Base-by-base conservation (phyloP, 306 rosid genomes). In the Malus fusca region DNA sequence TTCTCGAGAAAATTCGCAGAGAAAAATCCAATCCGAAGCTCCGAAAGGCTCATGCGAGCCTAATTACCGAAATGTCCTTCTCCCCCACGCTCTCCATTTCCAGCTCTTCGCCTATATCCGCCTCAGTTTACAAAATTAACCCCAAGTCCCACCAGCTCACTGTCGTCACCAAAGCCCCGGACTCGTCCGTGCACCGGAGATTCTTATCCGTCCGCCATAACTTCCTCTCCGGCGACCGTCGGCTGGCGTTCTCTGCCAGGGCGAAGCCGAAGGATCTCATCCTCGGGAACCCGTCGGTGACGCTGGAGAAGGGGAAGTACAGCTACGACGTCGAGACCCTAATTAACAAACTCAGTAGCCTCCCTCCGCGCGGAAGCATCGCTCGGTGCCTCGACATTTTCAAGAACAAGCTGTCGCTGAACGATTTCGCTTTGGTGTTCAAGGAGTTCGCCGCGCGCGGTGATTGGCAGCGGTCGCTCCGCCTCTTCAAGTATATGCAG, bases 361-460 rank as follows among this genome's bases (percentile, higher is more conserved):
- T 95, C 5, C 96, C 99, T 30, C 98, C 99, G 13, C 93, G 97
- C 14, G 99, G 99, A 21, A 95, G 98, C 93, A 92, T 95, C 25
- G 99, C 99, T 31, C 96, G 99, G 37, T 89, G 97, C 68, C 87
- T 96, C 6, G 98, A 96, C 73, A 59, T 92, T n/a, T 96, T 89
- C 78, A 96, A 90, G 89, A 96, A 84, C 86, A 96, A 90, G 84
- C 89, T 92, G 17, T 92, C 99, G 7, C 87, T 92, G 7, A 92
- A 96, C 74, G 98, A 96, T 79, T 96, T 96, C 86, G 93, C 96
- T 5, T 53, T 90, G 68, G 99, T 92, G 3, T 95, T 95, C 85
- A 92, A 96, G 91, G 99, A 96, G 80, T 92, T 92, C 82, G 97
- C 99, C 1, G 87, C 87, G 77, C 96, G 98, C 18, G 96, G 96